phyloP scores from a whole-genome alignment of 2,329 filamentous ascomycete genomes.

The Pseudogymnoascus sp. region DNA sequence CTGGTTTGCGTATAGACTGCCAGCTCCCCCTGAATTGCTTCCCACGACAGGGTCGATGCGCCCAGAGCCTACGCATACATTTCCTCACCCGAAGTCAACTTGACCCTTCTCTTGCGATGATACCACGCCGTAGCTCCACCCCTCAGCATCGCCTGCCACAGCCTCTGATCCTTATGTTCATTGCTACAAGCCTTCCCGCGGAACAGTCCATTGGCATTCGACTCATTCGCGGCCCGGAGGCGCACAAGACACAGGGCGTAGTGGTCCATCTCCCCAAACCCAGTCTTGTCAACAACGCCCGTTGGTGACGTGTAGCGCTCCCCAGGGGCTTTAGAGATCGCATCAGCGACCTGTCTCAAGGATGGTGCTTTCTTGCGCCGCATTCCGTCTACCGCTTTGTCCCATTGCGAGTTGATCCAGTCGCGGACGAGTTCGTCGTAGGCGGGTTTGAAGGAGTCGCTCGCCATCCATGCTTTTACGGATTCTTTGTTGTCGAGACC shows the following conservation, averaged over 20 bases:
- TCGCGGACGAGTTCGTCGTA: conserved; percentile 1
- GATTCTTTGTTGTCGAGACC: not conserved
- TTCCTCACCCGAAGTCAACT: not conserved
- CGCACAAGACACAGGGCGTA: not conserved
- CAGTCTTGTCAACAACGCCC: not conserved
- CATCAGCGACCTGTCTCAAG: not conserved
- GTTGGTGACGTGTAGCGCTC: not conserved
- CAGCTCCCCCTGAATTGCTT: not conserved
- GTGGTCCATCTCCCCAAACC: not conserved
- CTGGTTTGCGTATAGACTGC: not conserved
- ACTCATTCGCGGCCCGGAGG: not conserved
- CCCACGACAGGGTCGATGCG: not conserved
- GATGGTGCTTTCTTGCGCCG: not conserved
- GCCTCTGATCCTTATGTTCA: not conserved
- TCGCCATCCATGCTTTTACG: not conserved
- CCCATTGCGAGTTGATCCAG: not conserved
- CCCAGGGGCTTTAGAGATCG: not conserved
- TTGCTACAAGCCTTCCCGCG: not conserved
- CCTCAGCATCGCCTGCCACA: not conserved
- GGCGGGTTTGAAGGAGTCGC: not conserved
- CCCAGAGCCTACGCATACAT: not conserved
- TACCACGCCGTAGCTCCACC: not conserved
- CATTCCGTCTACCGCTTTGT: not conserved
- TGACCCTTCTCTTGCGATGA: not conserved
- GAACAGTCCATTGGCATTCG: not conserved